phyloP scores from a whole-genome alignment of 495 filamentous ascomycete genomes.

The Penicillium argentinense region DNA sequence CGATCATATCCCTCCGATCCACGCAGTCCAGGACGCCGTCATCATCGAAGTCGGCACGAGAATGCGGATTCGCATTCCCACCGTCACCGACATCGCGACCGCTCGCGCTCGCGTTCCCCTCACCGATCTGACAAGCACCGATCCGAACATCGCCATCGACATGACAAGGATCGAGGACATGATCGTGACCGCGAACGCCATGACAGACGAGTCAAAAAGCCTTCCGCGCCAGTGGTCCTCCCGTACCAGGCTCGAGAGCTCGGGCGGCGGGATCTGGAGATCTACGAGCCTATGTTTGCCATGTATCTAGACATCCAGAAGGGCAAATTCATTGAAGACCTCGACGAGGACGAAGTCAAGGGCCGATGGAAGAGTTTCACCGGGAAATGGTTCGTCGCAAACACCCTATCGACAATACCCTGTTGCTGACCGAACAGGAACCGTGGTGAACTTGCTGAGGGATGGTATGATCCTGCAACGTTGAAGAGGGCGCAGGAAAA shows the following conservation, averaged over 20 bases:
- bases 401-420: background rate
- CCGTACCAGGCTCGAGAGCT: conserved; percentile 55
- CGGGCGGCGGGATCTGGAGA: conserved; percentile 60
- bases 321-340: conserved; percentile 57
- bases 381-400: conserved; percentile 71
- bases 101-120: conserved; percentile 29
- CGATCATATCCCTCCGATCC: conserved; percentile 7
- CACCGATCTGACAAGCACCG: conserved; percentile 26
- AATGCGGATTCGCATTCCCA: conserved; percentile 22
- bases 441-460: conserved; percentile 83
- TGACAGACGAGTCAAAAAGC: conserved; percentile 7
- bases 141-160: conserved; percentile 23
- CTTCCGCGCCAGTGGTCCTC: background rate
- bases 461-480: conserved; percentile 84
- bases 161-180: background rate
- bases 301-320: conserved; percentile 93
- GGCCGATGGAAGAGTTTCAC: conserved; percentile 95
- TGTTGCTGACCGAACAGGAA: conserved; percentile 59
- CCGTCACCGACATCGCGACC: conserved; percentile 23
- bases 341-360: conserved; percentile 67
- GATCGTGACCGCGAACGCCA: conserved; percentile 11
- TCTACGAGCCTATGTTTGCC: conserved; percentile 71
- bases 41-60: conserved; percentile 25
- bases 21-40: conserved; percentile 14
- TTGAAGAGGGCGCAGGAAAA: conserved; percentile 50